Evolutionary conservation across 2,329 filamentous ascomycete species (phyloP), one percentile per base, ranked within the genome.

Genomic region (Monosporascus sp.): DNA sequence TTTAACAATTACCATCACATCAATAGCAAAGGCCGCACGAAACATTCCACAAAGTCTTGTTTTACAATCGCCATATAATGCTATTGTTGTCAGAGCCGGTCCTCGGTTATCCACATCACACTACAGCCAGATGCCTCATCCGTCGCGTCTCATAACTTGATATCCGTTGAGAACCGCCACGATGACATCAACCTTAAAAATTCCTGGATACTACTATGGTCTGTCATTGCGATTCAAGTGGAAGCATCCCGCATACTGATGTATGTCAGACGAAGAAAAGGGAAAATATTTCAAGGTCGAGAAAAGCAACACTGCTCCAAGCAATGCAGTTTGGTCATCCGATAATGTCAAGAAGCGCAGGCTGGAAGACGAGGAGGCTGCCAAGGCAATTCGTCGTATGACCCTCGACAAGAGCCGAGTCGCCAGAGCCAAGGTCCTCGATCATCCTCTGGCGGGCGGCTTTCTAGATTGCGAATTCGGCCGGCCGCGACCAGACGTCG

Each of bases 251-350:
- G 9, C 11, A 14, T 35, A 35, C 11, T 35, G 11, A 35, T 14
- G 4, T 35, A 14, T 5, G 9, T 35, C 50, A 83, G 82, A 85
- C 55, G 50, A 68, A 15, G 76, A 77, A 44, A 87, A 82, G 66
- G 78, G 77, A 38, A 86, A 82, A 58, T 89, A 88, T 63, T 89
- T 88, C 69, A 85, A 82, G 61, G 79, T 89, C 49, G 81, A 87
- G 64, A 78, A 76, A 46, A 74, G 80, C 39, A 75, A 79, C 51
- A 75, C 75, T 17, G 81, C 81, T 1, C 76, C 82, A 0, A 57
- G 71, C 2, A 69, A 67, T 7, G 73, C 78, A 0, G 69, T 75
- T 17, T 87, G 84, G 72, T 82, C 83, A 8, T 70, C 74, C n/a
- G 73, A 80, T 46, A 76, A 77, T 7, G 79, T 87, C 52, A 85